Percentiles rank a stretch among this genome's conserved stretches.
Conservation (phyloP, 208 protist genomes). For the Acanthamoeba culbertsoni region DNA sequence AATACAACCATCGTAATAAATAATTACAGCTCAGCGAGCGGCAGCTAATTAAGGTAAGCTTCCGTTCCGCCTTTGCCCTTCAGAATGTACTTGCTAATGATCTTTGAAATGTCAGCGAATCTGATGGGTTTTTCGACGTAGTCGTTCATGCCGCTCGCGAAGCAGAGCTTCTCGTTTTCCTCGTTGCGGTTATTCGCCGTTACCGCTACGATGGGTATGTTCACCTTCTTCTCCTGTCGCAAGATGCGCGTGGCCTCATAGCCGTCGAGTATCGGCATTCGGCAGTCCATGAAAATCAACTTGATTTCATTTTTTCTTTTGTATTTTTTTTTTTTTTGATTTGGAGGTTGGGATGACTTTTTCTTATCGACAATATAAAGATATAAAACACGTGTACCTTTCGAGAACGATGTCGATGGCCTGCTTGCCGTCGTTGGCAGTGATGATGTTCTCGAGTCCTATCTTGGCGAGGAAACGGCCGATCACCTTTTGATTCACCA, state of each 20-base stretch:
- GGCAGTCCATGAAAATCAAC: constrained; percentile 54
- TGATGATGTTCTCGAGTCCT: constrained; percentile 44
- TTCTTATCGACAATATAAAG: neutral
- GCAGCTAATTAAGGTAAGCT: constrained; percentile 12
- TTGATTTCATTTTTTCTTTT: constrained; percentile 29
- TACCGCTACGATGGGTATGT: constrained; percentile 6
- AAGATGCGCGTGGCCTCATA: constrained; percentile 49
- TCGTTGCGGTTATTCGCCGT: constrained; percentile 41
- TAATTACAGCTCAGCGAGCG: no score
- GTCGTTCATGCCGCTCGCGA: constrained; percentile 28
- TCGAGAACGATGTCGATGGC: constrained; percentile 28
- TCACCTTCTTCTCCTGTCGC: constrained; percentile 21
- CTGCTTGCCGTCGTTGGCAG: constrained; percentile 11
- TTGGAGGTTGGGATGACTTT: no score
- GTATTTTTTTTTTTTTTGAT: no score
- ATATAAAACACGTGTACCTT: neutral
- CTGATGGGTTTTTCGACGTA: constrained; percentile 49
- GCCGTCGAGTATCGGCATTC: constrained; percentile 41
- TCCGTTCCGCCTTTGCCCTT: constrained; percentile 12
- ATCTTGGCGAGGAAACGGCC: constrained; percentile 36
- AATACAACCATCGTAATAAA: neutral
- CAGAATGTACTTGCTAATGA: constrained; percentile 20
- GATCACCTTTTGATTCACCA: constrained; percentile 38
- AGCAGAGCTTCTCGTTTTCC: constrained; percentile 32
- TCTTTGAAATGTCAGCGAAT: neutral